These are phyloP conservation scores for Yamadazyma membranifaciens DNA, from an alignment of 1,139 yeast genomes.

Conservation along the genomic window DNA sequence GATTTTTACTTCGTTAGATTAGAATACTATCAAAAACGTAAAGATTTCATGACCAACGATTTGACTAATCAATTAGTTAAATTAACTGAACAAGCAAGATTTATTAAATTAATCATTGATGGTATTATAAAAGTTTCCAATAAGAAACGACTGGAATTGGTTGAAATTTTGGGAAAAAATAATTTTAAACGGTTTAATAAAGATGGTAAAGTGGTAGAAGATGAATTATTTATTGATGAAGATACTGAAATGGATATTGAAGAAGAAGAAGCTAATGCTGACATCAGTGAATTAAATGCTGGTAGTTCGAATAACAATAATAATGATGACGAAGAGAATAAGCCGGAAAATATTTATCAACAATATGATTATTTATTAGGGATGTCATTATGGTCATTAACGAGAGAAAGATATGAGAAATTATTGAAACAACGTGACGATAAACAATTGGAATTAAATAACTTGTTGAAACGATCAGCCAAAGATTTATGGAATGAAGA, in stretches of 20 bases:
- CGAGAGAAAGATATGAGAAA: conserved; percentile 83
- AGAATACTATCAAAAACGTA: conserved; percentile 88
- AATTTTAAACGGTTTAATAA: conserved; percentile 79
- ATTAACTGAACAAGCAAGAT: conserved; percentile 82
- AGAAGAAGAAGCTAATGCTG: conserved; percentile 41
- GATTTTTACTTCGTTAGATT: conserved; percentile 87
- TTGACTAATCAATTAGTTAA: conserved; percentile 74
- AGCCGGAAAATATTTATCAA: conserved; percentile 48
- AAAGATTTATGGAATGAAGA: conserved; percentile 88
- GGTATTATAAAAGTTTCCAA: conserved; percentile 68
- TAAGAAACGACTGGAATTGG: conserved; percentile 64
- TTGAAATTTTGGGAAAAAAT: conserved; percentile 57
- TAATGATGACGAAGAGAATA: conserved; percentile 28
- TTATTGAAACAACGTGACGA: conserved; percentile 69
- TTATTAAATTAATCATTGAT: conserved; percentile 87
- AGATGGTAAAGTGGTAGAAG: conserved; percentile 52
- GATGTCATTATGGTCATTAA: conserved; percentile 92
- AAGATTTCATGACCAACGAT: conserved; percentile 70
- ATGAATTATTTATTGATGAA: conserved; percentile 19
- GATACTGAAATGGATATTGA: conserved; percentile 32
- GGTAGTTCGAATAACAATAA: conserved; percentile 31
- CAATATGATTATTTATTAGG: conserved; percentile 75
- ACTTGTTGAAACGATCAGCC: conserved; percentile 66
- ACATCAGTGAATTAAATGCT: conserved; percentile 32
- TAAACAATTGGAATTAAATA: conserved; percentile 70